Evolutionary conservation across 108 stramenopile species (phyloP).

Genomic region (Mediolabrus comicus): DNA sequence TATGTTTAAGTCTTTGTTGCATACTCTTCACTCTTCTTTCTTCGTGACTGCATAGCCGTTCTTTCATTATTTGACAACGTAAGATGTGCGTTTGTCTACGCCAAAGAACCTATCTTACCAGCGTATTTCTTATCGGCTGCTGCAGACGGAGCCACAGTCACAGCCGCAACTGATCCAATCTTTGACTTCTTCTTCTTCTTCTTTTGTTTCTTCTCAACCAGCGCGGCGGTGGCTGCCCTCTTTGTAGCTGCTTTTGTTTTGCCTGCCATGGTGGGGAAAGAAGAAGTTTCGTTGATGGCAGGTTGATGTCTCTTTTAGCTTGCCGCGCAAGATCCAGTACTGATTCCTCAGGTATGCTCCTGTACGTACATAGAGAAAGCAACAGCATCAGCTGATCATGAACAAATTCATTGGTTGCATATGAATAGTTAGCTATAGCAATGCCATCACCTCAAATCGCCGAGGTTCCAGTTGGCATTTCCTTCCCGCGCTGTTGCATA

Average conservation of each 20-base stretch:
- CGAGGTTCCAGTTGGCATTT: not conserved
- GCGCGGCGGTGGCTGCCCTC: not conserved
- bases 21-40: conserved; percentile 60
- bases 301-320: no score
- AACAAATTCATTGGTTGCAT: no score
- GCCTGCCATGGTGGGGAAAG: not conserved
- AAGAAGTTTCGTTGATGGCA: no score
- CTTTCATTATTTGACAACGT: conserved; percentile 68
- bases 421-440: no score
- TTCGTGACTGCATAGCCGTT: conserved; percentile 68
- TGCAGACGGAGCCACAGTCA: no score
- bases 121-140: not conserved
- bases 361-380: no score
- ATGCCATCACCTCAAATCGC: not conserved
- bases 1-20: conserved; percentile 59
- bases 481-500: conserved; percentile 26
- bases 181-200: not conserved
- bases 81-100: conserved; percentile 76
- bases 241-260: not conserved
- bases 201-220: not conserved
- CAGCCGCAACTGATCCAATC: not conserved
- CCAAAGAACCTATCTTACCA: conserved; percentile 79
- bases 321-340: no score
- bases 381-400: no score
- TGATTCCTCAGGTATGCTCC: no score